A percentile compares a stretch with the other conserved stretches of the same genome.
phyloP scores from a whole-genome alignment of 176 grass and related monocot species.

The Triticum monococcum region DNA sequence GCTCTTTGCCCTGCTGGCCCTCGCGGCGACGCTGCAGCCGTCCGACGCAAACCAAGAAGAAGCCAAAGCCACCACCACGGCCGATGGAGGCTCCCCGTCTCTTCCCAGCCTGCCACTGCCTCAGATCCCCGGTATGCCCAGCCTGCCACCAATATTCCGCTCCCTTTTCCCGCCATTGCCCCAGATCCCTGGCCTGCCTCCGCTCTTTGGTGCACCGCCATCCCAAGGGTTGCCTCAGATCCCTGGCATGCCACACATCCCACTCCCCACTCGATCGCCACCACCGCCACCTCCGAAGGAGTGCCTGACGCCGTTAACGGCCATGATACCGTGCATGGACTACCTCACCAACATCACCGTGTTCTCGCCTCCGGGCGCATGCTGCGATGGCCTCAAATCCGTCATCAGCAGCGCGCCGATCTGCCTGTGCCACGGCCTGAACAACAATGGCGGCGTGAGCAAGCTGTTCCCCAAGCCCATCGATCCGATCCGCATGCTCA shows the following conservation, averaged over 20 bases:
- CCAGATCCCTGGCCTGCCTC: not conserved
- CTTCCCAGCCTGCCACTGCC: not conserved
- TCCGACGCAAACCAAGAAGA: not conserved
- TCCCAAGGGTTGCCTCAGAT: not conserved
- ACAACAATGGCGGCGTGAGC: constrained; percentile 25
- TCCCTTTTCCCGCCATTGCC: not conserved
- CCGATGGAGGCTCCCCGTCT: not conserved
- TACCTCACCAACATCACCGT: constrained; percentile 43
- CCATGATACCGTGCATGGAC: constrained; percentile 28
- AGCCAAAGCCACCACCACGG: not conserved
- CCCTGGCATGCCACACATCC: not conserved
- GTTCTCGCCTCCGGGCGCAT: not conserved
- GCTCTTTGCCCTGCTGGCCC: not conserved
- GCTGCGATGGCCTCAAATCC: constrained; percentile 30
- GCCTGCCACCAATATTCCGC: not conserved
- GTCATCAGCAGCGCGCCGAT: constrained; percentile 24
- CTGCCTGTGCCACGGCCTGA: constrained; percentile 46
- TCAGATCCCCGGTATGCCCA: not conserved
- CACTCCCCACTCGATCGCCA: not conserved
- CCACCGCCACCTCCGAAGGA: not conserved
- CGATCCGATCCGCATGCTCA: constrained; percentile 13
- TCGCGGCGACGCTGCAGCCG: not conserved
- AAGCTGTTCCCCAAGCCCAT: constrained; percentile 13
- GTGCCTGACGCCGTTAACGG: constrained; percentile 21
- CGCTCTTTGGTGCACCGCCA: not conserved